Evolutionary conservation across 148 eudicot species (phyloP), one percentile per base, ranked within the genome.

Genomic region (Camellia granthamiana): DNA sequence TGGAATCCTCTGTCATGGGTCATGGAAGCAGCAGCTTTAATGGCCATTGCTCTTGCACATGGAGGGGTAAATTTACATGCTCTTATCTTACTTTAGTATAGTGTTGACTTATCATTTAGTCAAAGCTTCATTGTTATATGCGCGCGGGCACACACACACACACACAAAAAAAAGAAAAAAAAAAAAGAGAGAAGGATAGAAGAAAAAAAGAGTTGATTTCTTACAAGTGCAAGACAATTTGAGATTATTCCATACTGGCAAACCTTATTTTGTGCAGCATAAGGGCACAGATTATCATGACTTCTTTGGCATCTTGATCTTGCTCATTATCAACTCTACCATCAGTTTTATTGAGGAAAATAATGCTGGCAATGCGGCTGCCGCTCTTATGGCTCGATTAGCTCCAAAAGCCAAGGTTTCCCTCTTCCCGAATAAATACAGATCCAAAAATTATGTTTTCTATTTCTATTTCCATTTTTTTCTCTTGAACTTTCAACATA

Each of bases 361-460:
- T 55, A 87, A 87, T 77, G 89, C 89, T 30, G 89, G 89, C 18
- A 87, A 87, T 80, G 89, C 89, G 3, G 89, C 89, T n/a, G 89
- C 89, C 12, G 89, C 87, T 66, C 87, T 87, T 46, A 87, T 87
- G 97, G 77, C 92, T 83, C 70, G 86, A 78, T 78, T 79, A 78
- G 89, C 83, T 38, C 97, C 97, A 2, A 90, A 90, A 85, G 90
- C 94, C 44, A 91, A 91, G 89, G 94, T 92, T 78, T 70, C 44
- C 41, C 59, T 78, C 38, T 30, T 30, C 38, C 38, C 38, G 38
- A 30, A 30, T 30, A 30, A 30, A 30, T 30, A 30, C 38, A 30
- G 38, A 30, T 30, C 38, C 68, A 65, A 21, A 65, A 21, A 10
- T 30, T 6, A 65, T 2, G 5, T 65, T 65, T 65, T 8, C 13